phyloP scores from a whole-genome alignment of 768 basidiomycete species.

The Xerocomellus dryophilus region DNA sequence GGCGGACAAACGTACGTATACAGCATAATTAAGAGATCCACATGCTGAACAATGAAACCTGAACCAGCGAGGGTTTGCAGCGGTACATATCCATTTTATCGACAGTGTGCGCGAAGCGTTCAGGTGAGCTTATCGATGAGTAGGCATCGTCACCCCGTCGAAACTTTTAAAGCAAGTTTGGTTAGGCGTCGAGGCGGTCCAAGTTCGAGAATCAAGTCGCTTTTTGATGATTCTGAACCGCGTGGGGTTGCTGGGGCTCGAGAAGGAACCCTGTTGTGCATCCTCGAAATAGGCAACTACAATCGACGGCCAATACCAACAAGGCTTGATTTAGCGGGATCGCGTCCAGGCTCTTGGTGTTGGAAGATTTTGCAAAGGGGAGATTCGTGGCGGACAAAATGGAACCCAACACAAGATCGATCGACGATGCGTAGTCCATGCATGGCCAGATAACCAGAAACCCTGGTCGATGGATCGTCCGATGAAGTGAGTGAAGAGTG shows the following conservation, averaged over 20 bases:
- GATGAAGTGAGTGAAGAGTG: slow-evolving; percentile 47
- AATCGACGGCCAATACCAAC: slow-evolving; percentile 45
- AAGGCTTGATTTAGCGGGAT: slow-evolving; percentile 48
- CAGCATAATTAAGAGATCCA: slow-evolving; percentile 51
- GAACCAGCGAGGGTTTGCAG: slow-evolving; percentile 54
- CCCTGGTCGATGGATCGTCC: slow-evolving; percentile 63
- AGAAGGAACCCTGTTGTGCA: slow-evolving; percentile 50
- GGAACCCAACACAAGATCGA: slow-evolving; percentile 54
- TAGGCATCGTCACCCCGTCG: slow-evolving; percentile 39
- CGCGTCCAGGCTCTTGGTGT: slow-evolving; percentile 39
- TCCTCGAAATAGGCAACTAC: slow-evolving; percentile 57
- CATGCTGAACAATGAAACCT: slow-evolving; percentile 63
- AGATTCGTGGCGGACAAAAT: slow-evolving; percentile 47
- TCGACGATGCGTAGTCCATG: slow-evolving; percentile 51
- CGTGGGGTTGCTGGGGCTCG: slow-evolving; percentile 53
- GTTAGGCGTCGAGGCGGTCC: slow-evolving; percentile 47
- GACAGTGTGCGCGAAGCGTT: slow-evolving; percentile 54
- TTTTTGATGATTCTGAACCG: slow-evolving; percentile 57
- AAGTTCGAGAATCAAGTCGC: slow-evolving; percentile 36
- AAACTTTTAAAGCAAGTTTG: slow-evolving; percentile 51
- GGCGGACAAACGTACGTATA: slow-evolving; percentile 50
- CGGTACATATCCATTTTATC: slow-evolving; percentile 48
- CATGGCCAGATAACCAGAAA: slow-evolving; percentile 47
- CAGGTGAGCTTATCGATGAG: slow-evolving; percentile 53
- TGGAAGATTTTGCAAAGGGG: slow-evolving; percentile 49